phyloP scores from a whole-genome alignment of 2,329 filamentous ascomycete species.

The Xylaria multiplex region DNA sequence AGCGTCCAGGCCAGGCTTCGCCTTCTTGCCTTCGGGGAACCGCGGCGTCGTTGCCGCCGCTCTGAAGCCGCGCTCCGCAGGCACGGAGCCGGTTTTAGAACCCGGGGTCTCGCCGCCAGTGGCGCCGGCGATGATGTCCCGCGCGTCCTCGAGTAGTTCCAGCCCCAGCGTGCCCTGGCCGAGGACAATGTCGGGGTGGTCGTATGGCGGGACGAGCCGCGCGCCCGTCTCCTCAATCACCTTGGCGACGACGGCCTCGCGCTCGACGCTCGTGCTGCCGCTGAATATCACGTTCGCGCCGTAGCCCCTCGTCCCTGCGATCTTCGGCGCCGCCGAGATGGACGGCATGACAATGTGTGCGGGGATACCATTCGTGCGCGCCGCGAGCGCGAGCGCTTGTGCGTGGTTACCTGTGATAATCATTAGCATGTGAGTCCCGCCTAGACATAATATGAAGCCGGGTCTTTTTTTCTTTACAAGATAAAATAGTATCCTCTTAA shows the following conservation, averaged over 20 bases:
- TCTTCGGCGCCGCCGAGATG: slow-evolving; percentile 87
- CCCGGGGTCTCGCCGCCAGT: background rate
- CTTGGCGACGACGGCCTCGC: slow-evolving; percentile 78
- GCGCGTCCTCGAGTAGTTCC: slow-evolving; percentile 81
- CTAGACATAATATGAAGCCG: background rate
- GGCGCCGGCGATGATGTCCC: slow-evolving; percentile 56
- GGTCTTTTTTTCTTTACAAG: background rate
- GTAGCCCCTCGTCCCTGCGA: slow-evolving; percentile 81
- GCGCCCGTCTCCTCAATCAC: slow-evolving; percentile 79
- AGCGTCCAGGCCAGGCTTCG: slow-evolving; percentile 64
- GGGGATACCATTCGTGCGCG: slow-evolving; percentile 75
- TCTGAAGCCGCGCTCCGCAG: slow-evolving; percentile 28
- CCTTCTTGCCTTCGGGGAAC: slow-evolving; percentile 20
- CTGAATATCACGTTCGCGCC: slow-evolving; percentile 83
- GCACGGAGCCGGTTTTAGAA: background rate
- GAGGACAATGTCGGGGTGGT: slow-evolving; percentile 90
- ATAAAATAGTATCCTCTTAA: background rate
- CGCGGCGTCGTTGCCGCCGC: slow-evolving; percentile 28
- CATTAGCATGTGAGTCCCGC: slow-evolving; percentile 31
- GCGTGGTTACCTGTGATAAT: slow-evolving; percentile 82
- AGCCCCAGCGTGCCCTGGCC: slow-evolving; percentile 91
- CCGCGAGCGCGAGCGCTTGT: slow-evolving; percentile 88
- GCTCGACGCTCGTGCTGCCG: slow-evolving; percentile 81
- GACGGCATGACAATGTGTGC: slow-evolving; percentile 92
- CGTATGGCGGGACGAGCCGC: slow-evolving; percentile 86